These are phyloP conservation scores for Pichia californica DNA, from an alignment of 805 yeast species.

Conservation along the genomic window DNA sequence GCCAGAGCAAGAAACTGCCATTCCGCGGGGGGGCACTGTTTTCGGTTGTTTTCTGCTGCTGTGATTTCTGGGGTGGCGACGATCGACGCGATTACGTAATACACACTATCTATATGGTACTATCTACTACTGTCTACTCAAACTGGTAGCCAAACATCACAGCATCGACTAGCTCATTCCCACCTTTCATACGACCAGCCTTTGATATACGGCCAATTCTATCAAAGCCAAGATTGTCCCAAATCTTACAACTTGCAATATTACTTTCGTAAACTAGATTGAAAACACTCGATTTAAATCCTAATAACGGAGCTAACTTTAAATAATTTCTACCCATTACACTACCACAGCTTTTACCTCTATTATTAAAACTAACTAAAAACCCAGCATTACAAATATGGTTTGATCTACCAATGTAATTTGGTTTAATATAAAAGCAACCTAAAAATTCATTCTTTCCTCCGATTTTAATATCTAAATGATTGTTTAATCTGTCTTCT, in stretches of 20 bases:
- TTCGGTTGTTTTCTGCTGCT: too few relatives aligned
- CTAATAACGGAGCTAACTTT: constrained; percentile 67
- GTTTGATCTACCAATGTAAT: constrained; percentile 76
- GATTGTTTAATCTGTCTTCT: constrained; percentile 4
- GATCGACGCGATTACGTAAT: too few relatives aligned
- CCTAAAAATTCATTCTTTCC: constrained; percentile 47
- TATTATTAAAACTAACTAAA: constrained; percentile 48
- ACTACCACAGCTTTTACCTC: constrained; percentile 62
- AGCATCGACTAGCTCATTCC: constrained; percentile 61
- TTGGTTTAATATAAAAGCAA: constrained; percentile 77
- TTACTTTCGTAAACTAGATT: constrained; percentile 83
- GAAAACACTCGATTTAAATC: constrained; percentile 78
- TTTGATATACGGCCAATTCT: constrained; percentile 67
- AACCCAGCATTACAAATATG: constrained; percentile 90
- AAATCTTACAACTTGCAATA: constrained; percentile 63
- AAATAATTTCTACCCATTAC: constrained; percentile 64
- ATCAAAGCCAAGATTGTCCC: constrained; percentile 82
- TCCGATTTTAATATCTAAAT: constrained; percentile 8
- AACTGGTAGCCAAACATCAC: constrained; percentile 63
- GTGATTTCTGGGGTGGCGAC: too few relatives aligned
- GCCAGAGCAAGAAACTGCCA: too few relatives aligned
- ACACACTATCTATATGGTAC: too few relatives aligned
- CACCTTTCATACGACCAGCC: constrained; percentile 70
- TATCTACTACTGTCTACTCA: too few relatives aligned
- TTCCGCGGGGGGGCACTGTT: too few relatives aligned